phyloP scores from a whole-genome alignment of 345 rosid species.

The Dipteronia dyeriana region DNA sequence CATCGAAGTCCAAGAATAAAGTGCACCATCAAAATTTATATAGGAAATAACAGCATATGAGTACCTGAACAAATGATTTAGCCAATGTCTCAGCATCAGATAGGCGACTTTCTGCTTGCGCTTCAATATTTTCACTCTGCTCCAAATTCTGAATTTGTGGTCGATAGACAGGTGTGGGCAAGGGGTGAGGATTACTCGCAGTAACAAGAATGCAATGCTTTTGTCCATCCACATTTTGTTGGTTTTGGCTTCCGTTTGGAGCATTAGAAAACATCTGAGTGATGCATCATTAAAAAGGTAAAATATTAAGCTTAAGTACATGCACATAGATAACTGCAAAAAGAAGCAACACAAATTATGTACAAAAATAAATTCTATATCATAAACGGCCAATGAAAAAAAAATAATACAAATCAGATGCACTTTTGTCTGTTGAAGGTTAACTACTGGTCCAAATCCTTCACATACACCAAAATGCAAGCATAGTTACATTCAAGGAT shows the following conservation, averaged over 20 bases:
- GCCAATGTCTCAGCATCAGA: constrained; percentile 93
- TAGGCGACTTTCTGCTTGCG: constrained; percentile 61
- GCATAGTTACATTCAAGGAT: not conserved
- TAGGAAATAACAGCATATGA: constrained; percentile 12
- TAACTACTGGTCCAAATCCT: not conserved
- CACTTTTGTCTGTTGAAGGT: not conserved
- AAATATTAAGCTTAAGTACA: constrained; percentile 22
- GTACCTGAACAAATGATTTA: constrained; percentile 71
- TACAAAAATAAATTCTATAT: not conserved
- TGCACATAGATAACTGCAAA: not conserved
- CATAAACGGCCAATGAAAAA: not conserved
- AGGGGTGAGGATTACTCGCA: constrained; percentile 87
- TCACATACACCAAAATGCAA: not conserved
- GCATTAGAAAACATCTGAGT: constrained; percentile 66
- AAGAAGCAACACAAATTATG: not conserved
- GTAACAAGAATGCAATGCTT: constrained; percentile 90
- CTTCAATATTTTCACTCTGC: constrained; percentile 58
- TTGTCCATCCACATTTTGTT: constrained; percentile 65
- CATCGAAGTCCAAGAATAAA: constrained; percentile 8
- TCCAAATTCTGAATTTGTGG: constrained; percentile 70
- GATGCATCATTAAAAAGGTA: constrained; percentile 27
- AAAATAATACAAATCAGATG: not conserved
- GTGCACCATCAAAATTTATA: constrained; percentile 14
- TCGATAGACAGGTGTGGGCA: constrained; percentile 91
- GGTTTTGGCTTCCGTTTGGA: constrained; percentile 65